Conservation (phyloP, 1,139 yeast species). For the Candida tropicalis region DNA sequence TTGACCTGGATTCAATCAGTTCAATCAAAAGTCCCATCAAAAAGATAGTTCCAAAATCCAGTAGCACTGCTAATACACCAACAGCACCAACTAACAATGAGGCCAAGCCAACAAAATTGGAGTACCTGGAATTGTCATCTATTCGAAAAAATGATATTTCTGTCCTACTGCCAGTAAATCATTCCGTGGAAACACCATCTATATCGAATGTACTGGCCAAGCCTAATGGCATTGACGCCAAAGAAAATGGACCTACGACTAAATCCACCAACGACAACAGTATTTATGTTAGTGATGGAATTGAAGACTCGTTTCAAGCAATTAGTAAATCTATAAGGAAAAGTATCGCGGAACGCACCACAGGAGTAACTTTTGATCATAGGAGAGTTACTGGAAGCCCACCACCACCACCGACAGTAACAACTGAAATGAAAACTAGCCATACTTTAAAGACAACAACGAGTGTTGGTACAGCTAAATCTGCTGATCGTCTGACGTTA, state of each 20-base stretch:
- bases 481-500: neutral
- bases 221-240: neutral
- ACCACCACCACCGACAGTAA: too few species aligned
- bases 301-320: constrained; percentile 34
- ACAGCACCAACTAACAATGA: neutral
- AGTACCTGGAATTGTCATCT: neutral
- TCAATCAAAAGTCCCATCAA: neutral
- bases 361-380: neutral
- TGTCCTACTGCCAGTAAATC: too few species aligned
- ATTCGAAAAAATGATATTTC: neutral
- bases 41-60: neutral
- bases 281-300: constrained; percentile 9
- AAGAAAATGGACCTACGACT: neutral
- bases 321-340: constrained; percentile 42
- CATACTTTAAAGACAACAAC: constrained; percentile 9
- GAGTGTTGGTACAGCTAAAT: neutral
- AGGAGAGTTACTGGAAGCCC: neutral
- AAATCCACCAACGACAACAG: neutral
- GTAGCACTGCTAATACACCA: neutral
- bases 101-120: neutral
- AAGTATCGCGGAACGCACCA: constrained; percentile 38
- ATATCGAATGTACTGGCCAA: too few species aligned
- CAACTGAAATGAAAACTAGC: too few species aligned
- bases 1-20: neutral
- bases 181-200: too few species aligned